Conservation (phyloP, 768 basidiomycete genomes). For the Flagelloscypha sp. region DNA sequence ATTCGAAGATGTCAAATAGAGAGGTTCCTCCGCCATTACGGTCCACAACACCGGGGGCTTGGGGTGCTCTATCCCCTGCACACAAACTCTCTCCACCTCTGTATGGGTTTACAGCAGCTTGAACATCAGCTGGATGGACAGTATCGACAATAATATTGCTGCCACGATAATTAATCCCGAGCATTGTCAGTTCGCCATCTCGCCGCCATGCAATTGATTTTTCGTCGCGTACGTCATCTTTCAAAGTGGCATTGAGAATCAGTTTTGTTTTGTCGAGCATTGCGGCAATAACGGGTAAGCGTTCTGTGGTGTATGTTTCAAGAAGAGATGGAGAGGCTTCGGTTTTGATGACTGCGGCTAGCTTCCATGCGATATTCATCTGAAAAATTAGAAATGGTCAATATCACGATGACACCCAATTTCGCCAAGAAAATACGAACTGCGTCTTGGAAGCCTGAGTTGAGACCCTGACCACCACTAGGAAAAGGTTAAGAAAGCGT, state of each 20-base stretch:
- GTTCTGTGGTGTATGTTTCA: conserved; percentile 18
- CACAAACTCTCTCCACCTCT: conserved; percentile 11
- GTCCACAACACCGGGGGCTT: conserved; percentile 12
- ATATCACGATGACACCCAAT: not conserved
- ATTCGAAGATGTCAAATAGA: conserved; percentile 10
- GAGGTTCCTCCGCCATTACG: conserved; percentile 1
- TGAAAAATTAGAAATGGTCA: conserved; percentile 1
- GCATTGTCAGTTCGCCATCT: conserved; percentile 10
- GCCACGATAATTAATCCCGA: conserved; percentile 19
- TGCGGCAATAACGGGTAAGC: conserved; percentile 22
- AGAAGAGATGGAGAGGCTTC: conserved; percentile 14
- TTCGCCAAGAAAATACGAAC: conserved; percentile 7
- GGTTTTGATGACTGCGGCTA: conserved; percentile 19
- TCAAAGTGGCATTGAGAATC: conserved; percentile 8
- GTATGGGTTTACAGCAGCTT: conserved; percentile 15
- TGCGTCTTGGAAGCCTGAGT: conserved; percentile 20
- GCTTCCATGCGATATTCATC: conserved; percentile 24
- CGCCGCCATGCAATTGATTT: not conserved
- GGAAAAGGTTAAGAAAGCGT: not conserved
- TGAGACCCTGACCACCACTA: conserved; percentile 14
- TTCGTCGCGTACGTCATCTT: not conserved
- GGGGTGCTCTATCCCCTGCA: conserved; percentile 21
- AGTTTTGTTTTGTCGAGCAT: conserved; percentile 17
- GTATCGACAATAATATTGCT: conserved; percentile 18
- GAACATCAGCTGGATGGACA: conserved; percentile 8